Evolutionary conservation across 768 basidiomycete genomes (phyloP).

Genomic region (Epithele typhae): DNA sequence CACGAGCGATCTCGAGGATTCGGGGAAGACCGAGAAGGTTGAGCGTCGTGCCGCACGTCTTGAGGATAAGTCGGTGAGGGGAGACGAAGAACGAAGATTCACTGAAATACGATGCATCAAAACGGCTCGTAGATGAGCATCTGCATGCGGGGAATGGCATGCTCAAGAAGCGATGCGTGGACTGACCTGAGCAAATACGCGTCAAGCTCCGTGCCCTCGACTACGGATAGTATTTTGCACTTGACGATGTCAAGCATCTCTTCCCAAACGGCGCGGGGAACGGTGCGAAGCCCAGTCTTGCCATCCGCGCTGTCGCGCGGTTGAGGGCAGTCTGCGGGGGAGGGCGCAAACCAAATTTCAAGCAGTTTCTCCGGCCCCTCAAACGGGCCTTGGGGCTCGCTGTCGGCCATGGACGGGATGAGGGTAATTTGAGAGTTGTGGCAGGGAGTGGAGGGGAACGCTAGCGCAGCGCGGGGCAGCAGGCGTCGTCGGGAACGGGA

Average conservation of each 20-base stretch:
- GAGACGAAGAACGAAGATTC: conserved; percentile 97
- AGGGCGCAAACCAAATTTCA: conserved; percentile 96
- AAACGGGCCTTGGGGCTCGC: conserved; percentile 37
- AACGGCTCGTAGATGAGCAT: not conserved
- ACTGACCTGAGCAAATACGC: conserved; percentile 93
- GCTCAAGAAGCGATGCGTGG: not conserved
- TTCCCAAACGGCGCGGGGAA: conserved; percentile 82
- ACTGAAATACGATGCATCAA: conserved; percentile 49
- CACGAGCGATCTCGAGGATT: conserved; percentile 88
- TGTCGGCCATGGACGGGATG: not conserved
- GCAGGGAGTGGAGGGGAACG: conserved; percentile 5
- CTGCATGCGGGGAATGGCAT: too few relatives aligned
- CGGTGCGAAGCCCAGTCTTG: conserved; percentile 70
- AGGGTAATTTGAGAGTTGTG: not conserved
- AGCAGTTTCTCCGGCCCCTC: conserved; percentile 95
- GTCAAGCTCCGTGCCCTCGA: conserved; percentile 86
- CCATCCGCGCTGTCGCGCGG: conserved; percentile 33
- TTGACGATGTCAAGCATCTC: conserved; percentile 96
- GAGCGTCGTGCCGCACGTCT: conserved; percentile 98
- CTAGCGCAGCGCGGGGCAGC: conserved; percentile 25
- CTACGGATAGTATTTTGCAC: conserved; percentile 90
- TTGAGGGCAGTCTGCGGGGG: conserved; percentile 53
- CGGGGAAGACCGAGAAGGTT: conserved; percentile 93
- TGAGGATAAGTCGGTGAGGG: conserved; percentile 93
- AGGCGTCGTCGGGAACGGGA: conserved; percentile 10